Base-by-base conservation (phyloP, 306 rosid genomes). In the Rosa persica region DNA sequence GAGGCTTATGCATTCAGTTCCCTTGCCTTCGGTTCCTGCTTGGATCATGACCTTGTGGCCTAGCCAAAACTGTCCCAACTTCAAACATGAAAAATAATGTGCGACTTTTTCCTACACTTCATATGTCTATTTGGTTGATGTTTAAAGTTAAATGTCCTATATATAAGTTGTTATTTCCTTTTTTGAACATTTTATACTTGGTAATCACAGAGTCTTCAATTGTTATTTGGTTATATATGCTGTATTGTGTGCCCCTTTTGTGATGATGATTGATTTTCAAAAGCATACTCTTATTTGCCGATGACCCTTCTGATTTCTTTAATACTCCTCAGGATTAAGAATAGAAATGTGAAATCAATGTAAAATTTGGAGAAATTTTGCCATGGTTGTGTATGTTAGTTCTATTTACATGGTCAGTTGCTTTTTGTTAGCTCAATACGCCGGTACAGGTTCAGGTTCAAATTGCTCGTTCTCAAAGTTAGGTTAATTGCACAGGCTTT, bases 71-170 rank as follows among this genome's bases (percentile, higher is more conserved):
- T 5, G 1, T 5, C 19, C 43, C 39, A 60, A 58, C 55, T 43
- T 75, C 10, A 60, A 60, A 60, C 57, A 42, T 74, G 70, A 58
- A 60, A 58, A 75, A 60, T 75, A 75, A 75, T 60, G 57, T 23
- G 34, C 68, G n/a, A 57, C 42, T 23, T 57, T 57, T 39, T 23
- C 68, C 78, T 27, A 7, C 13, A 40, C 27, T 43, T 16, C 6
- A 60, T 11, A 5, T 16, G 6, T 13, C 19, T 43, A 25, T 60
- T 60, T 10, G 57, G 12, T 42, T 42, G 19, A 30, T 57, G 40
- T 58, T 42, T 25, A 39, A 57, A 40, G 68, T 15, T 8, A 23
- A 57, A 23, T 48, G 66, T 22, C 25, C 25, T 51, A 51, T 67
- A 38, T 74, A 2, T 40, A 43, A 23, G 8, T 16, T 43, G 47